A percentile compares a stretch with the other conserved stretches of the same genome.
phyloP scores from a whole-genome alignment of 2,329 filamentous ascomycete genomes.

The Colletotrichum somersetense region DNA sequence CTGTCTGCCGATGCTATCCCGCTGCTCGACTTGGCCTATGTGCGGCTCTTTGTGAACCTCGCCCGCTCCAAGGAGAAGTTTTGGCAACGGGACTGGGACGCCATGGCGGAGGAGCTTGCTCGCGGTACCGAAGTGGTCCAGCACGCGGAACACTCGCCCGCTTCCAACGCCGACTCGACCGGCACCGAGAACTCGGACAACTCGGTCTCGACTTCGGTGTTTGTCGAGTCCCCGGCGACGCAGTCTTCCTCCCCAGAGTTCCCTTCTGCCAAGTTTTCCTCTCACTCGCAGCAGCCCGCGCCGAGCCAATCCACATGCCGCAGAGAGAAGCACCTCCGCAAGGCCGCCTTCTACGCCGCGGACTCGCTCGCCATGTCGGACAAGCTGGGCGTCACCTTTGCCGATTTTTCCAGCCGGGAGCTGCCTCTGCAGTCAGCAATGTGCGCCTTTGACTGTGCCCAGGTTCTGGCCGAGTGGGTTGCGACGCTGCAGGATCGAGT shows the following conservation, averaged over 20 bases:
- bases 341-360: slow-evolving; percentile 95
- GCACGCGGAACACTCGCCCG: slow-evolving; percentile 74
- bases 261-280: slow-evolving; percentile 53
- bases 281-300: slow-evolving; percentile 44
- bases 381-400: slow-evolving; percentile 86
- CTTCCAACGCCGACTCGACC: slow-evolving; percentile 60
- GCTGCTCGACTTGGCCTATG: slow-evolving; percentile 90
- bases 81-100: slow-evolving; percentile 94
- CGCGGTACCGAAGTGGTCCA: slow-evolving; percentile 81
- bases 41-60: slow-evolving; percentile 93
- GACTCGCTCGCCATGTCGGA: slow-evolving; percentile 92
- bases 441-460: slow-evolving; percentile 93
- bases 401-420: slow-evolving; percentile 85
- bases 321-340: slow-evolving; percentile 88
- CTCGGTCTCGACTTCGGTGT: slow-evolving; percentile 60
- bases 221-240: slow-evolving; percentile 65
- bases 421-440: slow-evolving; percentile 91
- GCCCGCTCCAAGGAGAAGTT: slow-evolving; percentile 92
- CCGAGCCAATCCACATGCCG: slow-evolving; percentile 68
- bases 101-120: slow-evolving; percentile 88
- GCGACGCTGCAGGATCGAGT: slow-evolving; percentile 93
- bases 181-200: slow-evolving; percentile 61
- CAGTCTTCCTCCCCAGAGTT: slow-evolving; percentile 65
- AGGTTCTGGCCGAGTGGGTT: slow-evolving; percentile 95
- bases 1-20: slow-evolving; percentile 93